These are phyloP conservation scores for Phytophthora sojae DNA, from an alignment of 352 stramenopile species.

Conservation along the genomic window DNA sequence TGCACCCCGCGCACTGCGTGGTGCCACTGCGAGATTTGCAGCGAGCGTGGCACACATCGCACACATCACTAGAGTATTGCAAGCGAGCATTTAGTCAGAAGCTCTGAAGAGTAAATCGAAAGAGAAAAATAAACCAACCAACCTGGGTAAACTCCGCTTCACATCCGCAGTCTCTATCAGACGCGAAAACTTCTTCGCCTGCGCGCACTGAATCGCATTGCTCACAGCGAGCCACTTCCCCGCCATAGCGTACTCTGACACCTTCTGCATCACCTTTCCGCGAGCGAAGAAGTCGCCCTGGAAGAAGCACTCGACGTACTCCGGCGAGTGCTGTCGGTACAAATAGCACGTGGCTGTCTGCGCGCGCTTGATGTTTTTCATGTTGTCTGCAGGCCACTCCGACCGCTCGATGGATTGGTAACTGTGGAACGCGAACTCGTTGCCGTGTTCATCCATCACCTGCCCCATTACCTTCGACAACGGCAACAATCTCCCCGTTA, in stretches of 20 bases:
- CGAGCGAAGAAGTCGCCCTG: conserved; percentile 41
- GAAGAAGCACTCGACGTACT: conserved; percentile 46
- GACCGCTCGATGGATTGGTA: conserved; percentile 50
- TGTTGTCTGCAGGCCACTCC: conserved; percentile 46
- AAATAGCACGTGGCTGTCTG: conserved; percentile 44
- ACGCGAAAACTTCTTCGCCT: conserved; percentile 36
- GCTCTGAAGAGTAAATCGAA: too few relatives aligned
- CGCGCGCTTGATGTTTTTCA: conserved; percentile 44
- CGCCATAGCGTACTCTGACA: conserved; percentile 49
- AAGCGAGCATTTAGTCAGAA: background rate
- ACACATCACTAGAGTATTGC: conserved; percentile 27
- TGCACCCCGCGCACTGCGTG: conserved; percentile 33
- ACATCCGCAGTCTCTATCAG: conserved; percentile 33
- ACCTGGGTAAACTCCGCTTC: conserved; percentile 31
- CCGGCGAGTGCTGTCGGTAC: conserved; percentile 30
- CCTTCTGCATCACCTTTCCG: conserved; percentile 35
- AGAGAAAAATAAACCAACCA: background rate
- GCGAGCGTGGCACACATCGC: conserved; percentile 38
- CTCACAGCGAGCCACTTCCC: conserved; percentile 48
- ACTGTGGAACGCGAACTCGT: conserved; percentile 48
- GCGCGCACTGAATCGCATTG: conserved; percentile 33
- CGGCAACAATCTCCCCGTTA: background rate
- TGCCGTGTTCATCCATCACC: conserved; percentile 41
- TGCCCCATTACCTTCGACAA: conserved; percentile 33
- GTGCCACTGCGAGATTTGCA: conserved; percentile 21